phyloP scores from a whole-genome alignment of 805 yeast species.

The Lipomyces mesembrius region DNA sequence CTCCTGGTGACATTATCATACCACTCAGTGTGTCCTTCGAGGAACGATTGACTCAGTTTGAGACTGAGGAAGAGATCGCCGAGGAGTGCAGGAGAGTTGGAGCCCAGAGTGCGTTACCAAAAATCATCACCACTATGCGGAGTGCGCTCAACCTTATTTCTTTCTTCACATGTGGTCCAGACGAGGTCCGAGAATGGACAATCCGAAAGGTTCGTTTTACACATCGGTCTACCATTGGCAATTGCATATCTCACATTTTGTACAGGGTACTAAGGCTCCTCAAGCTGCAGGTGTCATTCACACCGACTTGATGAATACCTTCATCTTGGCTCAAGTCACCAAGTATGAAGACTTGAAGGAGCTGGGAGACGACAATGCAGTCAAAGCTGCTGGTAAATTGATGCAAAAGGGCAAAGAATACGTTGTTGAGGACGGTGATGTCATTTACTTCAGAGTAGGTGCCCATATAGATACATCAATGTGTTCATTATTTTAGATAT shows the following conservation, averaged over 20 bases:
- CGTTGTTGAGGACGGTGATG: slow-evolving; percentile 92
- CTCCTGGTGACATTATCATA: slow-evolving; percentile 88
- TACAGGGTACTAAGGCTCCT: slow-evolving; percentile 87
- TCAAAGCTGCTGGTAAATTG: slow-evolving; percentile 87
- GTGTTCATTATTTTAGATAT: not conserved
- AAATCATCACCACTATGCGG: slow-evolving; percentile 86
- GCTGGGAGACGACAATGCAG: slow-evolving; percentile 75
- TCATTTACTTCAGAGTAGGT: slow-evolving; percentile 76
- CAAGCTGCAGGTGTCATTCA: slow-evolving; percentile 99
- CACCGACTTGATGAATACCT: slow-evolving; percentile 91
- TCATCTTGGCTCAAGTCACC: slow-evolving; percentile 90
- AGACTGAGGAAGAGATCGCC: slow-evolving; percentile 76
- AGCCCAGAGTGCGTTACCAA: slow-evolving; percentile 80
- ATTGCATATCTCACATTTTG: not conserved
- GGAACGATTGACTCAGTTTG: slow-evolving; percentile 88
- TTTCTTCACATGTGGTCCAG: slow-evolving; percentile 94
- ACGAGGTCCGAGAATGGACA: slow-evolving; percentile 98
- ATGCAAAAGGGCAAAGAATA: slow-evolving; percentile 92
- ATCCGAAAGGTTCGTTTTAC: slow-evolving; percentile 57
- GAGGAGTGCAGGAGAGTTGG: slow-evolving; percentile 77
- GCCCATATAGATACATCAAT: not conserved
- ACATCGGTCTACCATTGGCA: not conserved
- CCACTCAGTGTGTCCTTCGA: slow-evolving; percentile 93
- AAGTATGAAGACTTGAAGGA: slow-evolving; percentile 81
- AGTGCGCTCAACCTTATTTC: slow-evolving; percentile 82